These are phyloP conservation scores for Hypoxylon sp. DNA, from an alignment of 2,329 filamentous ascomycete species.

Conservation along the genomic window DNA sequence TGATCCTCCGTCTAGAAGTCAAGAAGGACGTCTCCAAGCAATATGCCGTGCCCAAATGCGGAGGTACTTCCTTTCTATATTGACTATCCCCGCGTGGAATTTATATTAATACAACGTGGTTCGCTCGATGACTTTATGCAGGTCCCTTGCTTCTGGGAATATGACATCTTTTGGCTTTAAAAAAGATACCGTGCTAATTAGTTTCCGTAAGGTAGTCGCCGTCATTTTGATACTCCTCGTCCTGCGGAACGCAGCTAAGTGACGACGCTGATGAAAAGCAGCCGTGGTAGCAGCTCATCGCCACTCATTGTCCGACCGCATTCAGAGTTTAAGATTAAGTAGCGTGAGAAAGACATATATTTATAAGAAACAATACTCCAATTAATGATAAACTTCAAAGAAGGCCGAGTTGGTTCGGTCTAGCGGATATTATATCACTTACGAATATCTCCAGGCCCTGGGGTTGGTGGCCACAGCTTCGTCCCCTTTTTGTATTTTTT, in stretches of 20 bases:
- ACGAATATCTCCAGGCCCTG: no score
- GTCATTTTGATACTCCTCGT: background rate
- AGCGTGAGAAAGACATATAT: no score
- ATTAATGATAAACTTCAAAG: no score
- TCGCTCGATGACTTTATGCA: background rate
- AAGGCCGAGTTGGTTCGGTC: no score
- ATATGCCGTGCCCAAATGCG: slow-evolving; percentile 40
- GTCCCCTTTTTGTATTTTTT: no score
- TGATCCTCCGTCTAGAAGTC: background rate
- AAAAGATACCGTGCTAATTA: background rate
- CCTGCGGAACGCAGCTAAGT: background rate
- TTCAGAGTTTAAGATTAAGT: no score
- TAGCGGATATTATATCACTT: no score
- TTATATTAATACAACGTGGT: slow-evolving; percentile 37
- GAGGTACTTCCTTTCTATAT: slow-evolving; percentile 42
- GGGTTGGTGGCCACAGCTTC: no score
- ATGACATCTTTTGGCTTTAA: background rate
- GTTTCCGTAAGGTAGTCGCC: background rate
- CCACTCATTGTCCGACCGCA: no score
- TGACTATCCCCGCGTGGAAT: slow-evolving; percentile 38
- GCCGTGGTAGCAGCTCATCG: no score
- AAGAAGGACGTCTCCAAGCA: background rate
- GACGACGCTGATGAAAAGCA: background rate
- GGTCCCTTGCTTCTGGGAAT: slow-evolving; percentile 3
- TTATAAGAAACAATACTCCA: no score